Evolutionary conservation across 441 rosid species (phyloP), one percentile per base, ranked within the genome.

Genomic region (Hura crepitans): DNA sequence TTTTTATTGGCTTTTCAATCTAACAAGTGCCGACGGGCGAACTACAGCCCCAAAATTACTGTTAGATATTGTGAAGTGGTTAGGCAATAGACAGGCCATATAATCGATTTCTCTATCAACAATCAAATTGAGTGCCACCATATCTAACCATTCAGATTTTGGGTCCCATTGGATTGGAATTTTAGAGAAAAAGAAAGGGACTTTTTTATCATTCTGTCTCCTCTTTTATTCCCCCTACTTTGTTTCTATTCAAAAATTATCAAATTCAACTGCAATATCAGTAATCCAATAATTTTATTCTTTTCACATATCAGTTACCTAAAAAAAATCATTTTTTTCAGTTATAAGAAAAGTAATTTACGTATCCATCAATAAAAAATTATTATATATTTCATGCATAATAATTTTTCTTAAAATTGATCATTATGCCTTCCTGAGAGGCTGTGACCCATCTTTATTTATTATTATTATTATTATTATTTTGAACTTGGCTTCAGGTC

Each of bases 161-260:
- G 64, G 74, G 72, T 64, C 77, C 77, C 69, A 69, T 14, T 0
- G 27, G 47, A 39, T 62, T 27, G 23, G 18, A 15, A 15, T 15
- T 42, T 0, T 2, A 27, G 15, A 3, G 2, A 27, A 49, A 45
- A 30, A 31, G 63, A 30, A 23, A 71, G 61, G 66, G 77, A 66
- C 14, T 3, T 17, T 65, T 54, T 69, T 43, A 79, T 77, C 80
- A 77, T 74, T 74, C 49, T 67, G n/a, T 3, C 6, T 12, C 35
- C 35, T n/a, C 15, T 33, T 74, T 58, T 74, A 27, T 64, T 74
- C 30, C 22, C 22, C 1, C 45, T 20, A 13, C 18, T 8, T 7
- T 49, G 42, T 72, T 13, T 56, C 22, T 42, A 37, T 55, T 47
- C 11, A 10, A 33, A 33, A 33, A 33, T 33, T 33, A 33, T 33